Evolutionary conservation across 108 stramenopile genomes (phyloP), one percentile per base, ranked within the genome.

Genomic region (Licmophora abbreviata): DNA sequence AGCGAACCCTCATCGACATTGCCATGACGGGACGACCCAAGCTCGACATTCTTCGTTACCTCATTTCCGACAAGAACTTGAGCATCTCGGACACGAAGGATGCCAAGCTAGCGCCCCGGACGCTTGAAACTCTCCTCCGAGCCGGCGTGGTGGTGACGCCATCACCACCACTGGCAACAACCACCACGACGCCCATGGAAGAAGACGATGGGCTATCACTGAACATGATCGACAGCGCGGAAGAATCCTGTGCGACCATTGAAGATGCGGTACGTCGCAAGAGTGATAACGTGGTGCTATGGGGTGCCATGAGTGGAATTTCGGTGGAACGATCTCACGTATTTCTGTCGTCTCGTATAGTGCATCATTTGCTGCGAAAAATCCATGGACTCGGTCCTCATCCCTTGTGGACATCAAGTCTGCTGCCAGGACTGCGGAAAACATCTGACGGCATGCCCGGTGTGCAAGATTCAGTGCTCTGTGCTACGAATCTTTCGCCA

Each of bases 371-470:
- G 88, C 51, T 67, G 44, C 20, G 71, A 79, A 24, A 57, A 63
- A 29, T 24, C 46, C 1, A 77, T 91, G 46, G 76, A 86, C 51
- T 82, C 82, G 44, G 79, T 86, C 6, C 76, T 80, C 9, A 82
- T 71, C 45, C 88, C 88, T 14, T 91, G 84, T 58, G 84, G 84
- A 0, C 88, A 91, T 62, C 83, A 85, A 63, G 49, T 80, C 5
- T 80, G 80, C 36, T 91, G 88, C 43, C 26, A 77, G 30, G 48
- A 40, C 17, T 86, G 84, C 63, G 60, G 73, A 50, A 54, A 48
- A 21, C 58, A 77, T 8, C 35, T 78, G 3, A 37, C 41, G 8
- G 34, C 54, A 3, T 91, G 88, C 55, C 88, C 88, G 17, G 59
- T 77, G 6, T 91, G 84, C 63, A 71, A 61, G 35, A 40, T 49